These are phyloP conservation scores for Jaltomata sinuosa DNA, from an alignment of 257 asterid genomes.

Conservation along the genomic window DNA sequence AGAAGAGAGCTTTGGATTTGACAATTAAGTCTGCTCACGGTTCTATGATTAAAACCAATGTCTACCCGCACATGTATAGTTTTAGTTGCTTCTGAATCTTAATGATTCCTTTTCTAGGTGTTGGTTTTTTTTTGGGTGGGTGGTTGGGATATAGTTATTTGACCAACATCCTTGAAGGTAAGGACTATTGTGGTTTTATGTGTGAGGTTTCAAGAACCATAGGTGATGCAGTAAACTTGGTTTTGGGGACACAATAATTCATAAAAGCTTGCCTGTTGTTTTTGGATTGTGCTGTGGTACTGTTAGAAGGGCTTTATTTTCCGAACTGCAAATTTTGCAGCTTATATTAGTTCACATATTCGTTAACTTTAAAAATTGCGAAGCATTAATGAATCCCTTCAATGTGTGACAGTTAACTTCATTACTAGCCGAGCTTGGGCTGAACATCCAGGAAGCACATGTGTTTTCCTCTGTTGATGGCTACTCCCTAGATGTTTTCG, in stretches of 20 bases:
- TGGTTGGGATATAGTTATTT: not conserved
- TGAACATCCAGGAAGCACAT: conserved; percentile 97
- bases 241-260: not conserved
- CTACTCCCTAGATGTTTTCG: conserved; percentile 90
- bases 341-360: not conserved
- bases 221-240: not conserved
- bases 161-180: not conserved
- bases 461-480: conserved; percentile 96
- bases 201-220: not conserved
- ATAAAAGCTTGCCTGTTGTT: not conserved
- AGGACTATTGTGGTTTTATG: not conserved
- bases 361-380: not conserved
- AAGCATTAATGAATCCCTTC: not conserved
- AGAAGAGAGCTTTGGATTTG: not conserved
- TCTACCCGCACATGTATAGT: not conserved
- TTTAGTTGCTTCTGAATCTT: not conserved
- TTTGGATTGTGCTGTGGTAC: not conserved
- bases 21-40: not conserved
- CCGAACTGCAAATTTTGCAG: not conserved
- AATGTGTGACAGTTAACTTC: conserved; percentile 77
- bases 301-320: not conserved
- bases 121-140: not conserved
- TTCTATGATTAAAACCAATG: not conserved
- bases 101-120: not conserved
- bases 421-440: conserved; percentile 80